Conservation (phyloP, 345 rosid genomes). For the Eucalyptus pumila region DNA sequence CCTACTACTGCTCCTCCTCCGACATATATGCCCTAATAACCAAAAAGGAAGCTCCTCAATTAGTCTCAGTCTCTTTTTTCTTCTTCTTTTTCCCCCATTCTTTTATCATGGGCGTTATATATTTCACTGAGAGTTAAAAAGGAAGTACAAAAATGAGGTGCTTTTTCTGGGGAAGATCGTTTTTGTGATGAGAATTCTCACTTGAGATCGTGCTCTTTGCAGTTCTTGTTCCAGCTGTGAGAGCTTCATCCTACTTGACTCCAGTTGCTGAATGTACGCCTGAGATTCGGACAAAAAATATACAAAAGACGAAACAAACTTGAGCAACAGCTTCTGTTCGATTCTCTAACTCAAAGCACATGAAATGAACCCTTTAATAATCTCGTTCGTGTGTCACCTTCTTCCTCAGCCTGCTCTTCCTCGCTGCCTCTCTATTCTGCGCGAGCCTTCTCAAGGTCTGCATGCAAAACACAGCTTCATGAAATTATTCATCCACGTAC, state of each 20-base stretch:
- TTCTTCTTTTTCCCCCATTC: background rate
- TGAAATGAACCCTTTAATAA: background rate
- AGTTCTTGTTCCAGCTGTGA: constrained; percentile 92
- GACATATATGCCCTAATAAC: constrained; percentile 54
- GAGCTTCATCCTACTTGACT: constrained; percentile 87
- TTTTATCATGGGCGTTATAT: background rate
- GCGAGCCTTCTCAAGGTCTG: constrained; percentile 45
- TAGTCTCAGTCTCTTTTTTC: background rate
- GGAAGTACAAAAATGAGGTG: background rate
- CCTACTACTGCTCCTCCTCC: constrained; percentile 57
- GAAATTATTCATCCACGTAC: background rate
- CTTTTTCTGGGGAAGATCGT: background rate
- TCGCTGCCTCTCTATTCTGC: constrained; percentile 51
- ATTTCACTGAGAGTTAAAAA: background rate
- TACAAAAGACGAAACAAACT: background rate
- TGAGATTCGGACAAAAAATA: constrained; percentile 2
- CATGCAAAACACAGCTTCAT: background rate
- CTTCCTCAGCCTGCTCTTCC: constrained; percentile 44
- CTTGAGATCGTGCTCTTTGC: constrained; percentile 85
- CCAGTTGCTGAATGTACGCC: constrained; percentile 98
- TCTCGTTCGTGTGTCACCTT: constrained; percentile 4
- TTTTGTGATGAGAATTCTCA: background rate
- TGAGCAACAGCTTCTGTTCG: background rate
- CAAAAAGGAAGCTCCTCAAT: background rate
- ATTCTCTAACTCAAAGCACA: background rate